Base-by-base conservation (phyloP, 2,329 filamentous ascomycete genomes). In the Cryphonectria carpinicola region DNA sequence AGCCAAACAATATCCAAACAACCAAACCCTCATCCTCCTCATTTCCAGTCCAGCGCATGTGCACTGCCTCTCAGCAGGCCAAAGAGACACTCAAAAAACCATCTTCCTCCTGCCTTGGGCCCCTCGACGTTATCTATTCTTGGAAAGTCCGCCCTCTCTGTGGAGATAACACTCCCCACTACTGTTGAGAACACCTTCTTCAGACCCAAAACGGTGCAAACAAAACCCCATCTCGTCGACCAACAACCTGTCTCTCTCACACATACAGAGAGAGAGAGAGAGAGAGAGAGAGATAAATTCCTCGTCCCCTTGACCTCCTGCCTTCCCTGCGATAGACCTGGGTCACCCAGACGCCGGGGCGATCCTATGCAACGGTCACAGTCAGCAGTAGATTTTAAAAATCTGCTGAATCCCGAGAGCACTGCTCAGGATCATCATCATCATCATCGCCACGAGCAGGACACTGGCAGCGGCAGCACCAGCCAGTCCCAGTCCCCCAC, bases 341-440 rank as follows among this genome's bases (percentile, higher is more conserved):
- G 71, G 60, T 68, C 17, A 66, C 52, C 67, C 68, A 71, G 71
- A 73, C 67, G 65, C 72, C 75, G 74, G 73, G 79, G 79, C 82
- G 80, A 85, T 90, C 89, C 91, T 87, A 93, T 93, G 91, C 90
- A 92, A 87, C 89, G 89, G 82, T 86, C 89, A 86, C 86, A 88
- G 78, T 92, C 91, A 76, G 89, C 90, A 80, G 89, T 92, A 83
- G 90, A 92, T 87, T 92, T 93, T 82, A 89, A 88, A 80, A 92
- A 89, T 86, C 88, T 93, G 80, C 88, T 93, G 78, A 93, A 93
- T 79, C 90, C 90, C 64, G 85, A 86, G 75, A 80, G 82, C 37
- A 58, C 74, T 65, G 70, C 70, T 52, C 75, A 76, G 60, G 74
- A 74, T n/a, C 46, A 49, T 41, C 39, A 41, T 14, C 39, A 41